Percentiles rank a stretch among this genome's conserved stretches.
Evolutionary conservation across 768 basidiomycete species (phyloP).

Genomic region (Tricholoma saponaceum): DNA sequence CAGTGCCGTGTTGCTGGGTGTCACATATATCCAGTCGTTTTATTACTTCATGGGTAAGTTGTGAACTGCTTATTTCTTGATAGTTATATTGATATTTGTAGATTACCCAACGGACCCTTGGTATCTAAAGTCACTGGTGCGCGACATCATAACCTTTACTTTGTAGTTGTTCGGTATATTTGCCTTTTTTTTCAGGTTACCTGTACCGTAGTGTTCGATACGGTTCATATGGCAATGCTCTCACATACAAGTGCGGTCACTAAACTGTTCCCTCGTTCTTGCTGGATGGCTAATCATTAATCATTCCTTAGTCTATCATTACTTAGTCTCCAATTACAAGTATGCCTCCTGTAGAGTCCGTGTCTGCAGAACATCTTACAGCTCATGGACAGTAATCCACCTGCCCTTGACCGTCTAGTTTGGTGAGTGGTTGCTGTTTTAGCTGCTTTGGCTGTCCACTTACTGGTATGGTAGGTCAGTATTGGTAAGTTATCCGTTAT

Average conservation of each 20-base stretch:
- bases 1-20: not conserved
- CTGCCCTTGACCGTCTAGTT: slow-evolving; percentile 3
- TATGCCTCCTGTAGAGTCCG: slow-evolving; percentile 3
- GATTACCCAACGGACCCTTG: not conserved
- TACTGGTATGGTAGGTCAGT: slow-evolving; percentile 28
- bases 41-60: not conserved
- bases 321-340: slow-evolving; percentile 16
- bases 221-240: not conserved
- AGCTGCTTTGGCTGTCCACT: not conserved
- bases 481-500: slow-evolving; percentile 24
- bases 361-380: not conserved
- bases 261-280: not conserved
- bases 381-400: not conserved
- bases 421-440: not conserved
- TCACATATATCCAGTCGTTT: not conserved
- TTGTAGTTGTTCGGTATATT: not conserved
- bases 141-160: not conserved
- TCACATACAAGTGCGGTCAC: not conserved
- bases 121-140: not conserved
- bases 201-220: not conserved
- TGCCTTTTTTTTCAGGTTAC: not conserved
- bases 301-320: slow-evolving; percentile 14
- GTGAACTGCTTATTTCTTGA: not conserved
- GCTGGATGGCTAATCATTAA: not conserved
- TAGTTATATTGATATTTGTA: not conserved